These are phyloP conservation scores for Phytophthora europaea DNA, from an alignment of 352 stramenopile species.

Conservation along the genomic window DNA sequence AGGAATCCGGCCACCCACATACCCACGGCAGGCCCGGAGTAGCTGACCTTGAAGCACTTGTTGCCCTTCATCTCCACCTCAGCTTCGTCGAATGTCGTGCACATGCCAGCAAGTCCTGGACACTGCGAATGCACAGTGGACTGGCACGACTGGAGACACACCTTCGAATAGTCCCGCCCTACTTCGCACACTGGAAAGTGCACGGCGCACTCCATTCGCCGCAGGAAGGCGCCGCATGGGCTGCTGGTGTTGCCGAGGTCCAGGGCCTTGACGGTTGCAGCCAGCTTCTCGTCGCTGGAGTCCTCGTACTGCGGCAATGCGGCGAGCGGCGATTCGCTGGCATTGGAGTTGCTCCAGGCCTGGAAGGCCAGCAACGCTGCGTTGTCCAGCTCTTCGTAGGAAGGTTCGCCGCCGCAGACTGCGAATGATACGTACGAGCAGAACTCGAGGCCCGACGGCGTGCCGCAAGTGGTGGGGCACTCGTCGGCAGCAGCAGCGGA, in stretches of 20 bases:
- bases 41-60: slow-evolving; percentile 86
- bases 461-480: slow-evolving; percentile 84
- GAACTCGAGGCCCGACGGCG: slow-evolving; percentile 74
- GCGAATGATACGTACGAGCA: slow-evolving; percentile 86
- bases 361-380: slow-evolving; percentile 52
- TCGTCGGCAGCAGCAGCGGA: slow-evolving; percentile 43
- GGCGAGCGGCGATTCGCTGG: slow-evolving; percentile 46
- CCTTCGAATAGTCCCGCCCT: slow-evolving; percentile 66
- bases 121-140: slow-evolving; percentile 71
- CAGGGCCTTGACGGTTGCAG: slow-evolving; percentile 47
- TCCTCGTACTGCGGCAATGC: slow-evolving; percentile 62
- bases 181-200: slow-evolving; percentile 89
- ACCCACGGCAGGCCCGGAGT: slow-evolving; percentile 72
- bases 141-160: slow-evolving; percentile 74
- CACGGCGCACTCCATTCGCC: slow-evolving; percentile 72
- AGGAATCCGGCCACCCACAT: slow-evolving; percentile 91
- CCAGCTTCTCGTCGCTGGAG: slow-evolving; percentile 49
- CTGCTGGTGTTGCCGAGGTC: slow-evolving; percentile 77
- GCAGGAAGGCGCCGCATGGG: slow-evolving; percentile 65
- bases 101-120: slow-evolving; percentile 71
- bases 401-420: slow-evolving; percentile 65
- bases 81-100: slow-evolving; percentile 42
- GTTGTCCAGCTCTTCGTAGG: slow-evolving; percentile 71
- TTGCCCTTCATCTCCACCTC: slow-evolving; percentile 72
- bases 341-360: slow-evolving; percentile 54